phyloP scores from a whole-genome alignment of 2,329 filamentous ascomycete species.

The Parastagonospora avenae region DNA sequence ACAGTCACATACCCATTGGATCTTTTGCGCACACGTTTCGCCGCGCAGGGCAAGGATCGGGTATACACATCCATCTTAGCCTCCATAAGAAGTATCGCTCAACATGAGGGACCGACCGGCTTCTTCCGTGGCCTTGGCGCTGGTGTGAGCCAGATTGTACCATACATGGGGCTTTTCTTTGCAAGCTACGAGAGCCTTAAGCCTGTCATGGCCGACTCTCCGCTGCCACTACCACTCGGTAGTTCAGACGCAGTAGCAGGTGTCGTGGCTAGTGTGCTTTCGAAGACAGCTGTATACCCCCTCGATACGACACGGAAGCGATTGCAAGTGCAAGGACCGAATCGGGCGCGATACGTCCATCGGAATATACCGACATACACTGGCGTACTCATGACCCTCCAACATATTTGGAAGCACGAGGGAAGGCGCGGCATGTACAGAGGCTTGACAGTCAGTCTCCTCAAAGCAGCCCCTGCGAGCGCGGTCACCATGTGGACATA shows the following conservation, averaged over 20 bases:
- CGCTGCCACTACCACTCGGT: conserved; percentile 69
- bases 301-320: conserved; percentile 91
- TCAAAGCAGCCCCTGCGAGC: conserved; percentile 93
- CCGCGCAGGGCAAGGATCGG: conserved; percentile 82
- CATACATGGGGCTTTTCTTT: conserved; percentile 98
- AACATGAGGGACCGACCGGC: conserved; percentile 74
- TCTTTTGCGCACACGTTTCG: conserved; percentile 90
- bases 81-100: conserved; percentile 74
- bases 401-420: conserved; percentile 71
- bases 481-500: conserved; percentile 96
- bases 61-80: conserved; percentile 76
- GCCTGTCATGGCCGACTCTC: conserved; percentile 49
- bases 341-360: conserved; percentile 76
- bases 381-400: conserved; percentile 68
- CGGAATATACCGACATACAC: conserved; percentile 85
- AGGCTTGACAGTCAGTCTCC: conserved; percentile 82
- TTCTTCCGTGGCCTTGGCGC: conserved; percentile 90
- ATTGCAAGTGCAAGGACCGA: conserved; percentile 94
- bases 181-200: conserved; percentile 79
- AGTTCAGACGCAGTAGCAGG: conserved; percentile 85
- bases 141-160: conserved; percentile 84
- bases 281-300: conserved; percentile 91
- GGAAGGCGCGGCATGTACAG: conserved; percentile 83
- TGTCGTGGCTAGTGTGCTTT: conserved; percentile 74
- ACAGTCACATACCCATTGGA: conserved; percentile 89